phyloP scores from a whole-genome alignment of 495 filamentous ascomycete species.

The Copromyces sp. region DNA sequence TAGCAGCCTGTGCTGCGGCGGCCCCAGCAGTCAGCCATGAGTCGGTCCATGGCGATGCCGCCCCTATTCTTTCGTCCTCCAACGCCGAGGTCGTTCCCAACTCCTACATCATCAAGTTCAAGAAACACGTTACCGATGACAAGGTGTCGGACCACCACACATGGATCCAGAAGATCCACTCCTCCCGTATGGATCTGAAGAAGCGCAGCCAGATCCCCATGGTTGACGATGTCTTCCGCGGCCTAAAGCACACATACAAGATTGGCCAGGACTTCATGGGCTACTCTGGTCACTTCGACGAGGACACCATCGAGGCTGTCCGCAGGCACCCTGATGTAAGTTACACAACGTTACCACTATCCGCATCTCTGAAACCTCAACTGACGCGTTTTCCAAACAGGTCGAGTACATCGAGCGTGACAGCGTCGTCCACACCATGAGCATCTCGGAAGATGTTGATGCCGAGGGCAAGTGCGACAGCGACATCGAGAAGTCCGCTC shows the following conservation, averaged over 20 bases:
- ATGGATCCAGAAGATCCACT: slow-evolving; percentile 85
- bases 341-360: slow-evolving; percentile 14
- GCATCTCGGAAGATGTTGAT: slow-evolving; percentile 19
- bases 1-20: slow-evolving; percentile 59
- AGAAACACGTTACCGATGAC: slow-evolving; percentile 71
- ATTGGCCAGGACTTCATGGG: slow-evolving; percentile 74
- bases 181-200: slow-evolving; percentile 64
- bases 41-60: slow-evolving; percentile 75
- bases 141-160: slow-evolving; percentile 66
- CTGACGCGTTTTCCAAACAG: slow-evolving; percentile 36
- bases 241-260: slow-evolving; percentile 92
- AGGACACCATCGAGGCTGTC: slow-evolving; percentile 83
- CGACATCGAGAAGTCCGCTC: slow-evolving; percentile 76
- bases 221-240: slow-evolving; percentile 60
- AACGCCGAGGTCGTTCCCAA: slow-evolving; percentile 69
- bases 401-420: slow-evolving; percentile 96
- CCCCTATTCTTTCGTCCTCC: slow-evolving; percentile 75
- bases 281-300: slow-evolving; percentile 95
- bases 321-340: slow-evolving; percentile 96
- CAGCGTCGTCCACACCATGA: slow-evolving; percentile 75
- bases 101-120: slow-evolving; percentile 97
- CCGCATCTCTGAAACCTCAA: neutral
- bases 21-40: slow-evolving; percentile 64
- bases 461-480: slow-evolving; percentile 21
- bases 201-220: slow-evolving; percentile 79